Evolutionary conservation across 2,329 filamentous ascomycete genomes (phyloP).

Genomic region (Emmonsiellopsis sp.): DNA sequence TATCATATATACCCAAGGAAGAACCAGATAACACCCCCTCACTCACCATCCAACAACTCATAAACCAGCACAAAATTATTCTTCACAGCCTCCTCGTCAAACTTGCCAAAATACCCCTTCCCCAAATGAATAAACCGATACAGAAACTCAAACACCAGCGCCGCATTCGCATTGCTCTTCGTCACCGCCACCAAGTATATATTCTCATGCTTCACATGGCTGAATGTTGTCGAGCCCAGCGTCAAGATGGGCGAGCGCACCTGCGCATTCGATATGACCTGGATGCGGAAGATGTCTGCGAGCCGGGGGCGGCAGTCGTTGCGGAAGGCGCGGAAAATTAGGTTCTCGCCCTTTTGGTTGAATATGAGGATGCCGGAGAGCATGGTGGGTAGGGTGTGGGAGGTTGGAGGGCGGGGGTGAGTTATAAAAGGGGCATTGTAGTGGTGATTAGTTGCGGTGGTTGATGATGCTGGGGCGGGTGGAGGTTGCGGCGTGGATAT

Average conservation of each 20-base stretch:
- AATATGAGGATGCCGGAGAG: conserved; percentile 95
- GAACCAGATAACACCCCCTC: neutral
- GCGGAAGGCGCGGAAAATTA: conserved; percentile 97
- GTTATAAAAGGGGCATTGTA: neutral
- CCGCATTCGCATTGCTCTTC: conserved; percentile 98
- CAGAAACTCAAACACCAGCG: conserved; percentile 94
- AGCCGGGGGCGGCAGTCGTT: conserved; percentile 96
- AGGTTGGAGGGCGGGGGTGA: neutral
- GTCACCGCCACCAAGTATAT: conserved; percentile 96
- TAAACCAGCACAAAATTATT: conserved; percentile 99
- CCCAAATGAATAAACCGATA: conserved; percentile 86
- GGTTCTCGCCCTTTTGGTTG: conserved; percentile 99
- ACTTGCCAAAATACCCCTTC: conserved; percentile 95
- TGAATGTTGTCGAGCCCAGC: conserved; percentile 94
- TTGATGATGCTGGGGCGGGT: neutral
- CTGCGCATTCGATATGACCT: conserved; percentile 96
- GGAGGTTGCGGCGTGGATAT: neutral
- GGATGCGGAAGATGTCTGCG: conserved; percentile 98
- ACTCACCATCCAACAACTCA: conserved; percentile 80
- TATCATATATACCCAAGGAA: neutral
- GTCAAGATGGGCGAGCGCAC: conserved; percentile 96
- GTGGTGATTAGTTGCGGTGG: neutral
- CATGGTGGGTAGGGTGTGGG: conserved; percentile 40
- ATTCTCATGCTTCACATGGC: conserved; percentile 99
- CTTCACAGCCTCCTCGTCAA: conserved; percentile 98